Evolutionary conservation across 352 stramenopile species (phyloP).

Genomic region (Halophytophthora batemanensis): DNA sequence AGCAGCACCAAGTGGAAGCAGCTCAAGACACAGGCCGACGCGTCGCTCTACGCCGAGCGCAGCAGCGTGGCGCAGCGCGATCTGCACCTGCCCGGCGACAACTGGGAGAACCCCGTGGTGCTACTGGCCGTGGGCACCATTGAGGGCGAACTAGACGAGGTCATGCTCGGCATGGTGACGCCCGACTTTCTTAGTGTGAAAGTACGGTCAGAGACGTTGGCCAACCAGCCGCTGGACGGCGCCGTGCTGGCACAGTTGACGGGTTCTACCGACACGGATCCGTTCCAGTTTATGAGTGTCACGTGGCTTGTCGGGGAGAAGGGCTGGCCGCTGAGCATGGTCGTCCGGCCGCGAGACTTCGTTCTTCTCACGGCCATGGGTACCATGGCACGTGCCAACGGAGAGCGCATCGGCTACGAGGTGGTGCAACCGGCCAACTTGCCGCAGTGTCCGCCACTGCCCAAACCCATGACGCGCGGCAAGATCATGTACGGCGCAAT

Average conservation of each 20-base stretch:
- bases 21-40: slow-evolving; percentile 15
- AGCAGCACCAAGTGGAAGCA: slow-evolving; percentile 25
- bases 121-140: slow-evolving; percentile 15
- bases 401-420: slow-evolving; percentile 29
- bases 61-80: slow-evolving; percentile 6
- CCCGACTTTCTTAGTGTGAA: slow-evolving; percentile 4
- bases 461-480: slow-evolving; percentile 7
- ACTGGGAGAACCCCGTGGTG: slow-evolving; percentile 20
- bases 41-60: slow-evolving; percentile 21
- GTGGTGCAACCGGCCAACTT: slow-evolving; percentile 32
- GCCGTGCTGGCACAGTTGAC: slow-evolving; percentile 30
- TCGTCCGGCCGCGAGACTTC: slow-evolving; percentile 26
- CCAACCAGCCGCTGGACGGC: slow-evolving; percentile 27
- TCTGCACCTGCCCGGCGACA: slow-evolving; percentile 16
- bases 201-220: slow-evolving; percentile 21
- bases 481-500: slow-evolving; percentile 8
- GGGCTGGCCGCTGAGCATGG: slow-evolving; percentile 17
- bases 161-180: slow-evolving; percentile 20
- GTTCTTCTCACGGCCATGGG: slow-evolving; percentile 35
- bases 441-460: slow-evolving; percentile 11
- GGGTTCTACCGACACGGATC: slow-evolving; percentile 21
- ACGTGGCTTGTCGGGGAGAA: slow-evolving; percentile 34
- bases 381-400: slow-evolving; percentile 22
- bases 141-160: slow-evolving; percentile 14
- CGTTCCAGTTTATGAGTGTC: slow-evolving; percentile 31